Percentiles rank a stretch among this genome's conserved stretches.
Conservation (phyloP, 306 rosid genomes). For the Cucurbita argyrosperma region DNA sequence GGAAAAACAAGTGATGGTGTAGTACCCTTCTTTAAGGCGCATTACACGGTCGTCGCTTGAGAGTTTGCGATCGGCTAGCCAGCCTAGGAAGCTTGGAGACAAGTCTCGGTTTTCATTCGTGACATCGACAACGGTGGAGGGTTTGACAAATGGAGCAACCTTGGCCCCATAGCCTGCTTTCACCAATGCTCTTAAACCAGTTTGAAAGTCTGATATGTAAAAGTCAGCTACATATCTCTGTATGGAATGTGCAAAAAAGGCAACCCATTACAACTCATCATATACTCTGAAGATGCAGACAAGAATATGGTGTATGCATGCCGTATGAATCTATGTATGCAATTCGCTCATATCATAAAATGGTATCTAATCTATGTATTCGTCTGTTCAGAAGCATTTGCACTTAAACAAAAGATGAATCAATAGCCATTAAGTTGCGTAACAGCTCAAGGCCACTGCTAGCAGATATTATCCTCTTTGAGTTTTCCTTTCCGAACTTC, state of each 20-base stretch:
- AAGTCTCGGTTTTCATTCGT: conserved; percentile 66
- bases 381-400: neutral
- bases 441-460: too few species aligned
- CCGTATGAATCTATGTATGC: neutral
- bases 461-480: too few species aligned
- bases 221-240: conserved; percentile 89
- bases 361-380: too few species aligned
- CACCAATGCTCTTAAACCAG: conserved; percentile 91
- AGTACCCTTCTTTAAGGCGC: conserved; percentile 98
- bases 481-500: too few species aligned
- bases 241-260: conserved; percentile 12
- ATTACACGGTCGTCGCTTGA: conserved; percentile 61
- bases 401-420: neutral
- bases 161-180: conserved; percentile 91
- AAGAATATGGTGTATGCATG: neutral
- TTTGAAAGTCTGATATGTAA: conserved; percentile 85
- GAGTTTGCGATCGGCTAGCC: conserved; percentile 89
- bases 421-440: neutral
- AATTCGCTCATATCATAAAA: neutral
- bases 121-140: conserved; percentile 55
- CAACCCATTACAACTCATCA: neutral
- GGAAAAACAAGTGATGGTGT: neutral
- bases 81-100: conserved; percentile 70
- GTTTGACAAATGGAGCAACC: conserved; percentile 84
- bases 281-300: neutral